Conservation (phyloP, 495 filamentous ascomycete genomes). For the Darksidea phi region DNA sequence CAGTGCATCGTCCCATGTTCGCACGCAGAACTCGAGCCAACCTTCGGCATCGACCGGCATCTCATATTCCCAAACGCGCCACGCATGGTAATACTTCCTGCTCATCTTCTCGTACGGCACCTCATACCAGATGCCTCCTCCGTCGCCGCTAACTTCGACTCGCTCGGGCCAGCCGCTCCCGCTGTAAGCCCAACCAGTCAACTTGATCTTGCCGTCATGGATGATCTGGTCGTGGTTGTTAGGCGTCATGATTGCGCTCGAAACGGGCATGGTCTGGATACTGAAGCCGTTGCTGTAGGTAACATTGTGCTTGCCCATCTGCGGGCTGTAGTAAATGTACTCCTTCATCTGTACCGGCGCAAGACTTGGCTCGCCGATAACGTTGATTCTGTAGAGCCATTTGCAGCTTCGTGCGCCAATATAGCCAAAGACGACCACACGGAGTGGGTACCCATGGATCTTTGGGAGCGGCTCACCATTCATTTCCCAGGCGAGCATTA, state of each 20-base stretch:
- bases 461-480: conserved; percentile 64
- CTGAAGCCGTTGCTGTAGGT: conserved; percentile 53
- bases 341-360: conserved; percentile 50
- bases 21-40: conserved; percentile 57
- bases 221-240: conserved; percentile 52
- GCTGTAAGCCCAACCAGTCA: conserved; percentile 60
- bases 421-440: conserved; percentile 62
- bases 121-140: conserved; percentile 59
- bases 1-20: conserved; percentile 60
- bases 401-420: conserved; percentile 60
- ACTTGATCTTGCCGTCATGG: conserved; percentile 54
- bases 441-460: conserved; percentile 64
- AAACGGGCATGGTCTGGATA: conserved; percentile 66
- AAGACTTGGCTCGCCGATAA: conserved; percentile 46
- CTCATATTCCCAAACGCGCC: conserved; percentile 55
- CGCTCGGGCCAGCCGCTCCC: conserved; percentile 61
- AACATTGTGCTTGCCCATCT: conserved; percentile 62
- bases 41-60: conserved; percentile 59
- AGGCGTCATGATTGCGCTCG: conserved; percentile 59
- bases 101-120: conserved; percentile 53
- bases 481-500: conserved; percentile 70
- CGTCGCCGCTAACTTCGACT: conserved; percentile 58
- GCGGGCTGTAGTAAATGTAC: conserved; percentile 60
- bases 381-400: conserved; percentile 58
- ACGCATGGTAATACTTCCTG: conserved; percentile 55